phyloP scores from a whole-genome alignment of 139 green algal genomes.

The Microglena sp. region DNA sequence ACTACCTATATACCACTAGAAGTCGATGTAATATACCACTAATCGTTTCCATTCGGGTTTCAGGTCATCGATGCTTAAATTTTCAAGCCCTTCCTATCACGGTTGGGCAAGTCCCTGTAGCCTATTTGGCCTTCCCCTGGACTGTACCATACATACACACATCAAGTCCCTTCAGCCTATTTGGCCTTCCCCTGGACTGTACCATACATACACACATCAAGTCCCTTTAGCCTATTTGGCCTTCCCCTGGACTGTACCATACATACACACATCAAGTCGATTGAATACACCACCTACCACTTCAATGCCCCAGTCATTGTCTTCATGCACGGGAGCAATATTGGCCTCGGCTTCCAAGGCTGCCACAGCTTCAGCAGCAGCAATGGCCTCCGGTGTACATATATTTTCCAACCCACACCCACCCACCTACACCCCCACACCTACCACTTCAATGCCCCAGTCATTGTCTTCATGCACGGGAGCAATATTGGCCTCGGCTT shows the following conservation, averaged over 20 bases:
- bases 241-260: too few relatives aligned
- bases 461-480: conserved; percentile 82
- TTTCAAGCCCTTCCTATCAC: not conserved
- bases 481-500: conserved; percentile 20
- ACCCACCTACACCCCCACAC: not conserved
- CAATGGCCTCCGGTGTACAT: conserved; percentile 24
- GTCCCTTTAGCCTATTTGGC: not conserved
- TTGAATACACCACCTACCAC: conserved; percentile 24
- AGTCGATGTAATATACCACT: too few relatives aligned
- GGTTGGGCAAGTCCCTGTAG: not conserved
- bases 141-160: not conserved
- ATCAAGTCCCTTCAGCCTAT: not conserved
- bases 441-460: conserved; percentile 73
- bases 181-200: not conserved
- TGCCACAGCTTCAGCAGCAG: conserved; percentile 26
- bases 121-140: not conserved
- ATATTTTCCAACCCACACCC: too few relatives aligned
- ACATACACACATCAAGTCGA: not conserved
- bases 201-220: not conserved
- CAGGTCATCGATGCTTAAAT: not conserved
- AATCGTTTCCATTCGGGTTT: too few relatives aligned
- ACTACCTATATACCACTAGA: too few relatives aligned
- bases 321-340: conserved; percentile 55
- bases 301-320: conserved; percentile 87
- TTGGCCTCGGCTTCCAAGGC: conserved; percentile 22